Conservation (phyloP, 108 stramenopile species). For the Mediolabrus comicus region DNA sequence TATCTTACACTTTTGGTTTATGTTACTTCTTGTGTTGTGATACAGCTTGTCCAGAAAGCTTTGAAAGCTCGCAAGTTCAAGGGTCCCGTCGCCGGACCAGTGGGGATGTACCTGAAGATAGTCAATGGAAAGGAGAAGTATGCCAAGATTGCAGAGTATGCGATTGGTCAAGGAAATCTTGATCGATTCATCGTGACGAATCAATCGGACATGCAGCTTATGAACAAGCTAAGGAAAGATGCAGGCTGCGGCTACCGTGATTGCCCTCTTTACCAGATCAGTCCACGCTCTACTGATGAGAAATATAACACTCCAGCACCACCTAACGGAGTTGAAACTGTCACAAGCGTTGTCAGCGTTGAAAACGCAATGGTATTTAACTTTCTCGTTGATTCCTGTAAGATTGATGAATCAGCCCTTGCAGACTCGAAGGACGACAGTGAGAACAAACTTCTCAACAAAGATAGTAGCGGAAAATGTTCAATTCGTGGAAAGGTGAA, state of each 20-base stretch:
- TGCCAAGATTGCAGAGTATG: constrained; percentile 67
- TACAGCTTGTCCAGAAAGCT: constrained; percentile 36
- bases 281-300: constrained; percentile 35
- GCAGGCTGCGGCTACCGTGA: constrained; percentile 60
- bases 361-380: constrained; percentile 81
- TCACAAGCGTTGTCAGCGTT: constrained; percentile 60
- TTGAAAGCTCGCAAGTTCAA: constrained; percentile 47
- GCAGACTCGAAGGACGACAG: constrained; percentile 57
- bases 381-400: constrained; percentile 67
- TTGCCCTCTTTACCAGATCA: constrained; percentile 59
- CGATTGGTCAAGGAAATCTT: constrained; percentile 53
- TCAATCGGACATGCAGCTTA: constrained; percentile 53
- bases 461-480: constrained; percentile 41
- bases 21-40: neutral
- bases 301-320: constrained; percentile 59
- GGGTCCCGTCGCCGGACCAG: constrained; percentile 76
- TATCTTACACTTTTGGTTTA: neutral
- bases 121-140: constrained; percentile 78
- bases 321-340: constrained; percentile 69
- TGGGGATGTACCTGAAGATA: constrained; percentile 78
- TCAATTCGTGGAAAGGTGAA: constrained; percentile 65
- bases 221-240: constrained; percentile 56
- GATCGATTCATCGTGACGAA: constrained; percentile 80
- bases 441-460: constrained; percentile 50
- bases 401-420: constrained; percentile 67